Conservation (phyloP, 2,329 filamentous ascomycete species). For the Paecilomyces niveus region DNA sequence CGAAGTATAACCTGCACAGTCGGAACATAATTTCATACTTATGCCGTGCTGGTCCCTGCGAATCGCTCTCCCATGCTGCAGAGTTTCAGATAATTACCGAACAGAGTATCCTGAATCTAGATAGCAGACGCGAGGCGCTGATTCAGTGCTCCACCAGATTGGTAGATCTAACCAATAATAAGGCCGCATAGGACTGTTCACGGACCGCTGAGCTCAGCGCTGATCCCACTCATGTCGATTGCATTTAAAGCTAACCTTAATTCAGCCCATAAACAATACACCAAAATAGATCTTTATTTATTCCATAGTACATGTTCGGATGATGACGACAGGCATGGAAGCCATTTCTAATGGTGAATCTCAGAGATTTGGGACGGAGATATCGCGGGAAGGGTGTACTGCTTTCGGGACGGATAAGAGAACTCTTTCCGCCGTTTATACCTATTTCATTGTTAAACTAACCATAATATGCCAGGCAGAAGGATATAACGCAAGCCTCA, state of each 20-base stretch:
- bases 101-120: neutral
- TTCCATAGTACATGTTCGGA: neutral
- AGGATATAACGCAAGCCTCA: no score
- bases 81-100: neutral
- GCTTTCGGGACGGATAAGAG: no score
- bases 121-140: neutral
- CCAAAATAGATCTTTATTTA: neutral
- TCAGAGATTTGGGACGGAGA: no score
- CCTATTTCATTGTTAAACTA: no score
- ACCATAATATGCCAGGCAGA: no score
- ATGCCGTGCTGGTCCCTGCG: neutral
- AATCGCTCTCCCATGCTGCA: neutral
- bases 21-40: neutral
- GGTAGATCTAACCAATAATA: neutral
- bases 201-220: neutral
- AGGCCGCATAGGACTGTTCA: neutral
- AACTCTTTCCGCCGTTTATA: no score
- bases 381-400: no score
- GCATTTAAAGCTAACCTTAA: neutral
- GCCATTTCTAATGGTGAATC: no score
- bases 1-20: neutral
- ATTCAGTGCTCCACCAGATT: neutral
- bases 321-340: neutral
- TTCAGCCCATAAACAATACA: neutral
- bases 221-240: neutral